Conservation (phyloP, 495 filamentous ascomycete species). For the Daldinia decipiens region DNA sequence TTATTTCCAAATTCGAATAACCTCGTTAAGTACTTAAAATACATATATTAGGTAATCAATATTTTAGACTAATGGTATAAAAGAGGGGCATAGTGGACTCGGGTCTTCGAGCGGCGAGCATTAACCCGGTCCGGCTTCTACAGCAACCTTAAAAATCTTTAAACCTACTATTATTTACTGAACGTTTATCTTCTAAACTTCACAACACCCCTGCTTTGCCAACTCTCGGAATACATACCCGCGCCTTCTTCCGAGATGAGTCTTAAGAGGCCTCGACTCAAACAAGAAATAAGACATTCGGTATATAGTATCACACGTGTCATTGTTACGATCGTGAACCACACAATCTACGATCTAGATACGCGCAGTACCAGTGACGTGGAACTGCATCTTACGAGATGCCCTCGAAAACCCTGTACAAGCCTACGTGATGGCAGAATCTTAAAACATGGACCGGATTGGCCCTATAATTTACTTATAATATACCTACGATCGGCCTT, state of each 20-base stretch:
- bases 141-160: not conserved
- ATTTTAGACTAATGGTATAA: not conserved
- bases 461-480: slow-evolving; percentile 9
- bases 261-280: slow-evolving; percentile 17
- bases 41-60: too few species aligned
- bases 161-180: too few species aligned
- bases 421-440: slow-evolving; percentile 3
- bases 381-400: slow-evolving; percentile 19
- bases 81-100: slow-evolving; percentile 16
- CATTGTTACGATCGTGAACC: slow-evolving; percentile 24
- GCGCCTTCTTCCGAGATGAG: slow-evolving; percentile 26
- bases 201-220: slow-evolving; percentile 21
- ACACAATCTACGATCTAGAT: slow-evolving; percentile 25
- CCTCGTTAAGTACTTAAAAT: not conserved
- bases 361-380: not conserved
- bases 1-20: not conserved
- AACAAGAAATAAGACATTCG: slow-evolving; percentile 16
- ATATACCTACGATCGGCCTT: slow-evolving; percentile 3
- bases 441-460: slow-evolving; percentile 1
- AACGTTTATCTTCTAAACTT: not conserved
- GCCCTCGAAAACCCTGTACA: slow-evolving; percentile 8
- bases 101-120: slow-evolving; percentile 38
- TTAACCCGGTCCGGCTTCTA: slow-evolving; percentile 26
- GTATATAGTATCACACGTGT: slow-evolving; percentile 30
- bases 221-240: slow-evolving; percentile 28